Percentiles rank a stretch among this genome's conserved stretches.
phyloP scores from a whole-genome alignment of 257 asterid genomes.

The Primulina tabacum region DNA sequence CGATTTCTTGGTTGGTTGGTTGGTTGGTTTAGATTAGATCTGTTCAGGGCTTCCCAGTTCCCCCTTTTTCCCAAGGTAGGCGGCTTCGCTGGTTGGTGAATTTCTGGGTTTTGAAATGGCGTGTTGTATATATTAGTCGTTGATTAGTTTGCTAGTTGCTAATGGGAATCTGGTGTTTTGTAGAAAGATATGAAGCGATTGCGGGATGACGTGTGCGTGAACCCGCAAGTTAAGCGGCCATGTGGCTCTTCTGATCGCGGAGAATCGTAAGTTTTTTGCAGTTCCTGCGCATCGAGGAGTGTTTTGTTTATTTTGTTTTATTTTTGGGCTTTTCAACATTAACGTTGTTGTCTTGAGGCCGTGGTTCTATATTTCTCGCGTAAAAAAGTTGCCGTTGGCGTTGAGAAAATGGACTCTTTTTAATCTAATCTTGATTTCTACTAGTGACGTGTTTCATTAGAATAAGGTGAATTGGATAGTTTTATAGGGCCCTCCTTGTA shows the following conservation, averaged over 20 bases:
- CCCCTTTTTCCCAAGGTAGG: background rate
- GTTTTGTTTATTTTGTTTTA: conserved; percentile 21
- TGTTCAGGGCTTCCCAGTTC: background rate
- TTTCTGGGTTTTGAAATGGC: background rate
- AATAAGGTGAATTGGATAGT: conserved; percentile 17
- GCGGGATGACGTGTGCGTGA: conserved; percentile 35
- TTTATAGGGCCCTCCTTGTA: conserved; percentile 22
- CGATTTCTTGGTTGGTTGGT: background rate
- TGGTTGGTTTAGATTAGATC: background rate
- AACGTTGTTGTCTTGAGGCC: conserved; percentile 13
- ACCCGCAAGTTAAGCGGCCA: conserved; percentile 46
- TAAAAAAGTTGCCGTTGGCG: conserved; percentile 6
- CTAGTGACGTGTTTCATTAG: conserved; percentile 29
- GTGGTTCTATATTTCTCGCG: conserved; percentile 24
- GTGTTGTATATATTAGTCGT: background rate
- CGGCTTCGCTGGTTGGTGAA: background rate
- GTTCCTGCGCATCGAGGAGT: conserved; percentile 21
- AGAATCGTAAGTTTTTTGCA: conserved; percentile 67
- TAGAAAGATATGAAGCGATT: background rate
- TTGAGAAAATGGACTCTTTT: conserved; percentile 30
- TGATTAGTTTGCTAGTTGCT: background rate
- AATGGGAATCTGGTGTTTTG: background rate
- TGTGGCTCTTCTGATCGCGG: conserved; percentile 65
- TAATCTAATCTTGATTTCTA: conserved; percentile 33
- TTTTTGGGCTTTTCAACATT: background rate